These are phyloP conservation scores for Scheffersomyces cryptocercus DNA, from an alignment of 1,139 yeast genomes.

Conservation along the genomic window DNA sequence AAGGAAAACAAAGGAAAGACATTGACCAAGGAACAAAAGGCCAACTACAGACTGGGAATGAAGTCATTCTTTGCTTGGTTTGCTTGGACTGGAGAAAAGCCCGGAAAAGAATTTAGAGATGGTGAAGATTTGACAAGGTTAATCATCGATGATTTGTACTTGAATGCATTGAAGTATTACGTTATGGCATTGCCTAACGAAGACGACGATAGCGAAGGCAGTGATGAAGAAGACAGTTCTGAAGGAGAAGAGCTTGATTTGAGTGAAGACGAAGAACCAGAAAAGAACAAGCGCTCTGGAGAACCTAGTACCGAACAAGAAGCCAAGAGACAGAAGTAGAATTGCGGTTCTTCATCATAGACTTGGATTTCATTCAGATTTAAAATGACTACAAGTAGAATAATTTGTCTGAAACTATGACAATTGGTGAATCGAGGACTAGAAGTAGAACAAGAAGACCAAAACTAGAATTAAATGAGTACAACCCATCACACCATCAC, in stretches of 20 bases:
- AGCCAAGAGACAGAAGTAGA: not conserved
- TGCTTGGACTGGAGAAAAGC: conserved; percentile 71
- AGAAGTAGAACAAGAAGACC: no score
- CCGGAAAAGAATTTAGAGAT: conserved; percentile 70
- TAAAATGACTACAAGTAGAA: no score
- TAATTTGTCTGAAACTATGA: no score
- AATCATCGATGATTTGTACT: conserved; percentile 65
- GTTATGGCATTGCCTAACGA: conserved; percentile 64
- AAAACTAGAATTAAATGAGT: no score
- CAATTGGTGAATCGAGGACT: no score
- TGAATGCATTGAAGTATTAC: conserved; percentile 72
- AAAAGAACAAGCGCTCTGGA: conserved; percentile 2
- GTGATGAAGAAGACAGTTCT: conserved; percentile 52
- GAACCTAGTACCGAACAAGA: not conserved
- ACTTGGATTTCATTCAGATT: no score
- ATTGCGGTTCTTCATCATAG: no score
- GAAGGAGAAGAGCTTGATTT: conserved; percentile 59
- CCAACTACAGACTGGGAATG: conserved; percentile 66
- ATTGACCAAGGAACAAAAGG: conserved; percentile 54
- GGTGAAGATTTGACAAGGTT: conserved; percentile 71
- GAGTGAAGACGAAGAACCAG: conserved; percentile 44
- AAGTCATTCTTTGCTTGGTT: conserved; percentile 75
- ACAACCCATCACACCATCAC: no score
- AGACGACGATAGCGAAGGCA: conserved; percentile 54
- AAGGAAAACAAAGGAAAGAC: conserved; percentile 30